Base-by-base conservation (phyloP, 306 rosid species). In the Rosa chinensis region DNA sequence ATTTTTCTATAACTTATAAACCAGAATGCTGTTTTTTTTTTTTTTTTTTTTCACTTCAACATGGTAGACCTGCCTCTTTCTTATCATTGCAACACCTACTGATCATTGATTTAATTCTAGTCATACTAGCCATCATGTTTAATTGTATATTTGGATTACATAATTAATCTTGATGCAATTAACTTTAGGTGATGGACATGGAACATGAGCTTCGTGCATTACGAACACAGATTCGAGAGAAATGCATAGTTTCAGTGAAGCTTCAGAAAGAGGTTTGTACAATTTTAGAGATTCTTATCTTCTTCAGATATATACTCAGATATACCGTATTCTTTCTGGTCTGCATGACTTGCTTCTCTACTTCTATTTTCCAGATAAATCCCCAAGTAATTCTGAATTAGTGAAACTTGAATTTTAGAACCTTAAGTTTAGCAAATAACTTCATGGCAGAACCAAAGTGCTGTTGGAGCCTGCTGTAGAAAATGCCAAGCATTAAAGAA, bases 211-310 rank as follows among this genome's bases (percentile, higher is more conserved):
- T 95, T 56, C 88, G 92, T 80, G 97, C 95, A 59, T 84, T 95
- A 44, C 90, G 97, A 83, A 89, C 91, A 83, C 97, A 91, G 84
- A 90, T 95, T 86, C 88, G 91, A 81, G 99, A 95, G 76, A 95
- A 95, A 79, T 88, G 86, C 61, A 64, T 90, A 72, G 85, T 89
- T 78, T 92, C 99, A 1, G 79, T 90, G 77, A 87, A 90, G 86
- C 99, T 95, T 82, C 97, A 95, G 88, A 92, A 90, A 88, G 94
- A 95, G 97, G 99, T 90, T 70, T 61, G 94, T 13, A 62, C 37
- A 62, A 13, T 55, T 55, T 55, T n/a, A 56, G 63, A n/a, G 13
- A 56, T 56, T 17, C 7, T 18, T 56, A 1, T 20, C 61, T 53
- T 53, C 23, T 55, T 55, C 61, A 55, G 61, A 55, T 55, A 20